Conservation (phyloP, 805 yeast genomes). For the Cyberlindnera xylosilytica region DNA sequence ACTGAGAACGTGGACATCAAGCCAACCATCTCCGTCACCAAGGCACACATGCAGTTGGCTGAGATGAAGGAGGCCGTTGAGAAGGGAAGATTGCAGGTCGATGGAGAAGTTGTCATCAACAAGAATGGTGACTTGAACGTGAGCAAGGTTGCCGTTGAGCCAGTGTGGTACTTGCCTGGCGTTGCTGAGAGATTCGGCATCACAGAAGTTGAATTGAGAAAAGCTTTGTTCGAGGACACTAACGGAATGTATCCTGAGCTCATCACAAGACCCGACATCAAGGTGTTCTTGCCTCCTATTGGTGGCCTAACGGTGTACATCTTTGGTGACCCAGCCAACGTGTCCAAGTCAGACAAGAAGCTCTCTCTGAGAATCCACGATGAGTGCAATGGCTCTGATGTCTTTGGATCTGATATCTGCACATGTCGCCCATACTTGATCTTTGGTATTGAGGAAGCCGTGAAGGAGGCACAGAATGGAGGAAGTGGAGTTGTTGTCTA, state of each 20-base stretch:
- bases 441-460: slow-evolving; percentile 66
- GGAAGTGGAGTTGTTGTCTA: slow-evolving; percentile 64
- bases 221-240: slow-evolving; percentile 63
- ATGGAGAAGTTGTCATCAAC: slow-evolving; percentile 59
- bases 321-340: slow-evolving; percentile 55
- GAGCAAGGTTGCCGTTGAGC: slow-evolving; percentile 65
- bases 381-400: slow-evolving; percentile 71
- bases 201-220: slow-evolving; percentile 52
- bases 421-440: slow-evolving; percentile 68
- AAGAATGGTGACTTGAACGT: slow-evolving; percentile 58
- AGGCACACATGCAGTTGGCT: slow-evolving; percentile 58
- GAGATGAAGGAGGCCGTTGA: slow-evolving; percentile 57
- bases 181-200: slow-evolving; percentile 62
- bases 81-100: slow-evolving; percentile 51
- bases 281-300: slow-evolving; percentile 64
- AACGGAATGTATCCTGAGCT: slow-evolving; percentile 72
- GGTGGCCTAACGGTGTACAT: slow-evolving; percentile 67
- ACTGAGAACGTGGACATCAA: slow-evolving; percentile 51
- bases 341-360: slow-evolving; percentile 48
- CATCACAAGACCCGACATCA: slow-evolving; percentile 64
- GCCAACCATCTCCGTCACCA: slow-evolving; percentile 66
- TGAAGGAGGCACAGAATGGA: slow-evolving; percentile 64
- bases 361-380: slow-evolving; percentile 63
- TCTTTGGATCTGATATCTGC: slow-evolving; percentile 65
- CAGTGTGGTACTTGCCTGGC: slow-evolving; percentile 70